These are phyloP conservation scores for Pythium rishiriense DNA, from an alignment of 352 stramenopile species.

Conservation along the genomic window DNA sequence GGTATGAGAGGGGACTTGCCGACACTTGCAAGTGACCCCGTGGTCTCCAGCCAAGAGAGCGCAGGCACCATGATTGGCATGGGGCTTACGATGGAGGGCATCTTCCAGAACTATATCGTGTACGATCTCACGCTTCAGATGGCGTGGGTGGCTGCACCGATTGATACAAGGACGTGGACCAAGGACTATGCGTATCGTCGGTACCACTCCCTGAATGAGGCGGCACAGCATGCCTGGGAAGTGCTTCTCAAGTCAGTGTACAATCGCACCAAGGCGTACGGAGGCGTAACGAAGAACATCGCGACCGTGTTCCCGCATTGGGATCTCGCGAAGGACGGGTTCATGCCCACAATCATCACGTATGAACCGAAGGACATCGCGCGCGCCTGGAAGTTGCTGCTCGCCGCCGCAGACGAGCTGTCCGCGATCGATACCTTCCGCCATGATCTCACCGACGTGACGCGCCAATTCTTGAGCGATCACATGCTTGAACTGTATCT, in stretches of 20 bases:
- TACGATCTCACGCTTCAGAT: constrained; percentile 80
- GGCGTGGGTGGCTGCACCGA: constrained; percentile 50
- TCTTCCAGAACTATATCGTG: constrained; percentile 87
- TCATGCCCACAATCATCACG: constrained; percentile 73
- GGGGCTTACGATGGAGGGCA: constrained; percentile 83
- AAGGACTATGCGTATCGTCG: constrained; percentile 51
- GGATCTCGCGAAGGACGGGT: constrained; percentile 58
- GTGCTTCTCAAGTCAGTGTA: constrained; percentile 64
- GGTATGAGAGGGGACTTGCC: constrained; percentile 73
- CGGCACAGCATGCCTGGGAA: constrained; percentile 55
- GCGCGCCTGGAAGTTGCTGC: constrained; percentile 56
- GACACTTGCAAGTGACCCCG: constrained; percentile 52
- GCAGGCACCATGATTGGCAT: constrained; percentile 75
- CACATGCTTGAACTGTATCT: constrained; percentile 60
- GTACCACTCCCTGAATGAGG: constrained; percentile 57
- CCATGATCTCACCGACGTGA: constrained; percentile 83
- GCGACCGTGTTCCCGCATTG: constrained; percentile 69
- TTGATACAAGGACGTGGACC: constrained; percentile 54
- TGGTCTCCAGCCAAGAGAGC: constrained; percentile 42
- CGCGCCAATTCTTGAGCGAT: constrained; percentile 72
- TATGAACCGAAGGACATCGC: constrained; percentile 70
- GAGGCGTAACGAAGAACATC: constrained; percentile 77
- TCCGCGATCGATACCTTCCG: constrained; percentile 53
- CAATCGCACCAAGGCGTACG: constrained; percentile 65
- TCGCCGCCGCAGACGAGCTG: constrained; percentile 44